Evolutionary conservation across 495 filamentous ascomycete genomes (phyloP), one percentile per base, ranked within the genome.

Genomic region (Parmelia sp.): DNA sequence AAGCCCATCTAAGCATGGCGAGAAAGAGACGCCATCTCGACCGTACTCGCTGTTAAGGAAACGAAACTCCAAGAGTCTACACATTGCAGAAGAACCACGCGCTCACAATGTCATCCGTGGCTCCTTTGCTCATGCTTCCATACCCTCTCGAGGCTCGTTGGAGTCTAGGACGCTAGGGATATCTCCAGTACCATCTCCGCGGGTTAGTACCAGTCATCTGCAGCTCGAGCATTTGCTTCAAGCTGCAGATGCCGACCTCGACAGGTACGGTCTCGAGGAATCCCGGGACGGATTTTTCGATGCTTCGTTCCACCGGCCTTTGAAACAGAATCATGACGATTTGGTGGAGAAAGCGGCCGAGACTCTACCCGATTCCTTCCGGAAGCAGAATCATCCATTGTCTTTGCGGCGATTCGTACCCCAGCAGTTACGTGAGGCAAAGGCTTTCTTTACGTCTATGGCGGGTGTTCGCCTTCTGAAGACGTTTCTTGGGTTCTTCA

Each of bases 211-310:
- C 42, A 70, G 71, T 56, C 66, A 71, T 19, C 47, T 62, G 47
- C 78, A 80, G 55, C 70, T 80, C 11, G 74, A 76, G 49, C 73
- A 75, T 58, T 69, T 80, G 10, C 65, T 79, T 1, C 73, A 75
- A 49, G 72, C 70, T 51, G 55, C 75, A 19, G 69, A 80, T 59
- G 66, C 73, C 57, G 75, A 79, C 45, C 71, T 81, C 37, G 73
- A 80, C 40, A 75, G 80, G 6, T 84, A 84, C 67, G 83, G 80
- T 2, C 72, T 85, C 15, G 73, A 78, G 53, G 83, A 86, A 64
- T 65, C 78, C 21, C 74, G 83, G 61, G 83, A 84, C 71, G 82
- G 83, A 39, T 84, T 86, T 69, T 86, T 85, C 64, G 83, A 86
- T 71, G 80, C 82, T 9, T 68, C 80, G 9, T 85, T 84, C 62